Percentiles rank a stretch among this genome's conserved stretches.
phyloP scores from a whole-genome alignment of 305 asterid genomes.

The Fraxinus baroniana region DNA sequence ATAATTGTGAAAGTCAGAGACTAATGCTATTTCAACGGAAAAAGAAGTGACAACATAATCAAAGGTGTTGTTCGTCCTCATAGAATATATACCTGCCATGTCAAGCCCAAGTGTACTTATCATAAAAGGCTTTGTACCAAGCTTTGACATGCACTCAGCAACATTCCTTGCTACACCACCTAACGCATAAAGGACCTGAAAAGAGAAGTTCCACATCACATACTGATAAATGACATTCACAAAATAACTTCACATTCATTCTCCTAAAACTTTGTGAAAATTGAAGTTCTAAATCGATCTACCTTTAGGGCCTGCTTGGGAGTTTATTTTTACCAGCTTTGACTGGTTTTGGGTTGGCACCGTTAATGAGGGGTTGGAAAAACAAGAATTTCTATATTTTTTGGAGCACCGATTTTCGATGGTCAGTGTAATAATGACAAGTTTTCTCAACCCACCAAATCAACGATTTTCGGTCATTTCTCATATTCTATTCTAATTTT shows the following conservation, averaged over 20 bases:
- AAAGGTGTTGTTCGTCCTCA: slow-evolving; percentile 15
- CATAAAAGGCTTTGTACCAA: slow-evolving; percentile 79
- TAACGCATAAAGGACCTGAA: slow-evolving; percentile 64
- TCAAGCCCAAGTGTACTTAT: slow-evolving; percentile 87
- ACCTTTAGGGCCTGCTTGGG: not conserved
- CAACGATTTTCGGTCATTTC: not conserved
- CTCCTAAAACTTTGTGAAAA: not conserved
- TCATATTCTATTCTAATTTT: not conserved
- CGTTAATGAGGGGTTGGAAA: not conserved
- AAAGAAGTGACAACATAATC: not conserved
- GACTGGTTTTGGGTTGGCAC: not conserved
- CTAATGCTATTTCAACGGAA: not conserved
- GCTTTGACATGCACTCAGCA: slow-evolving; percentile 89
- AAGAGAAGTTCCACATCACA: slow-evolving; percentile 12
- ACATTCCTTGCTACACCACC: slow-evolving; percentile 97
- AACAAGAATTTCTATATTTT: not conserved
- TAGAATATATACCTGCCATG: slow-evolving; percentile 64
- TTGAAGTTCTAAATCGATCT: not conserved
- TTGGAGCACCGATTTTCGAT: not conserved
- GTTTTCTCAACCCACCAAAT: not conserved
- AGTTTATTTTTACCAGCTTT: not conserved
- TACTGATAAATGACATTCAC: not conserved
- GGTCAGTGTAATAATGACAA: not conserved
- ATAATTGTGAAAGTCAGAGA: not conserved
- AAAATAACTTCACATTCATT: not conserved